Percentiles rank a stretch among this genome's conserved stretches.
Conservation (phyloP, 805 yeast genomes). For the Yamadazyma ubonensis region DNA sequence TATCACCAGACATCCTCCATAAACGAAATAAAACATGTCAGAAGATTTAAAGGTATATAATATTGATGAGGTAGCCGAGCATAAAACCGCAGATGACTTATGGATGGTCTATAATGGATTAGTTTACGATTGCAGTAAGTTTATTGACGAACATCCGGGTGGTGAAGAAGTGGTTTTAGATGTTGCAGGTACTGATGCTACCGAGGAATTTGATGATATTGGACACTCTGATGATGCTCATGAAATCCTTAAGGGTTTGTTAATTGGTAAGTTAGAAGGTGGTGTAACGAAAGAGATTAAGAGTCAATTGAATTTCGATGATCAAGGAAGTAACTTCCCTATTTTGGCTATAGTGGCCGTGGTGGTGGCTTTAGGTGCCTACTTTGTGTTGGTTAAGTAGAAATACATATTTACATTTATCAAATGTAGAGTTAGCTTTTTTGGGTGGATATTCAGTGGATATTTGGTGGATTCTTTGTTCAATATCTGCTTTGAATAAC, state of each 20-base stretch:
- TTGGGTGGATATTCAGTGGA: too few relatives aligned
- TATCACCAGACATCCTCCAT: not conserved
- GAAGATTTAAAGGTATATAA: constrained; percentile 45
- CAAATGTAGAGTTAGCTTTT: not conserved
- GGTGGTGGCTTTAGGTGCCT: constrained; percentile 41
- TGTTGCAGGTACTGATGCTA: constrained; percentile 44
- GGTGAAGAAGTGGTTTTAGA: constrained; percentile 48
- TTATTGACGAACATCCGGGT: constrained; percentile 50
- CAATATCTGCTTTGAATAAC: too few relatives aligned
- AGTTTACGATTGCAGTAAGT: constrained; percentile 40
- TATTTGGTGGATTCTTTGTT: constrained; percentile 19
- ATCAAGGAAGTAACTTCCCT: constrained; percentile 22
- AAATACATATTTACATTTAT: not conserved
- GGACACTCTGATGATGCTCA: constrained; percentile 98
- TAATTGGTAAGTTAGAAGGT: constrained; percentile 79
- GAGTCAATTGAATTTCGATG: constrained; percentile 21
- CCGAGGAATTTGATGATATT: constrained; percentile 62
- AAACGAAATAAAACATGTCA: constrained; percentile 5
- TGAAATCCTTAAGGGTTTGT: constrained; percentile 64
- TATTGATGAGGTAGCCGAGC: constrained; percentile 48
- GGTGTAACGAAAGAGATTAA: constrained; percentile 39
- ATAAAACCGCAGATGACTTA: constrained; percentile 40
- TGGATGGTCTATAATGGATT: constrained; percentile 47
- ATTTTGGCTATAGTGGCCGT: constrained; percentile 35
- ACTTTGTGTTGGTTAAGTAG: constrained; percentile 30